phyloP scores from a whole-genome alignment of 2,329 filamentous ascomycete species.

The Hymenoscyphus scutula region DNA sequence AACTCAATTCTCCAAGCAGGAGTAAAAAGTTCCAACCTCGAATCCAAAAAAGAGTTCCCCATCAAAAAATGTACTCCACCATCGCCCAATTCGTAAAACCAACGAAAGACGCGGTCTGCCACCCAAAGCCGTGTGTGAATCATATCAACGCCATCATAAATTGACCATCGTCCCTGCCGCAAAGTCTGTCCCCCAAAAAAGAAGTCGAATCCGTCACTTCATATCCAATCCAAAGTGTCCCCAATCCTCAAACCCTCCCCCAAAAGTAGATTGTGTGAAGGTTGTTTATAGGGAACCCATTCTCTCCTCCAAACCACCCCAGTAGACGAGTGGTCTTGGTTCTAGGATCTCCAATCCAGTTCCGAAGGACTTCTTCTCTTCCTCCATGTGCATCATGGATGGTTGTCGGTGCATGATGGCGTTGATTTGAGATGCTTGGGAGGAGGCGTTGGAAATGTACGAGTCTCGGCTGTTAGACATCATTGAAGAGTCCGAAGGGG shows the following conservation, averaged over 20 bases:
- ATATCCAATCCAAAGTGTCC: background rate
- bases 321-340: constrained; percentile 61
- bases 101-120: background rate
- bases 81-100: constrained; percentile 6
- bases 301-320: constrained; percentile 61
- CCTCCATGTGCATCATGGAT: constrained; percentile 55
- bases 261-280: background rate
- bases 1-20: background rate
- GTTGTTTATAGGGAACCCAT: constrained; percentile 40
- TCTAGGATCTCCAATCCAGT: constrained; percentile 57
- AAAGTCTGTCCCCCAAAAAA: constrained; percentile 8
- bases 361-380: constrained; percentile 53
- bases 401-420: constrained; percentile 57
- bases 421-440: constrained; percentile 51
- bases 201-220: background rate
- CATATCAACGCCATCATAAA: constrained; percentile 20
- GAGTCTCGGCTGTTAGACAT: constrained; percentile 37
- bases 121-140: constrained; percentile 18
- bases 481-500: constrained; percentile 35
- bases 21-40: background rate
- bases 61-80: constrained; percentile 3
- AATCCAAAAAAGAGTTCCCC: background rate
- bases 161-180: constrained; percentile 22
- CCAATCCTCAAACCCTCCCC: background rate
- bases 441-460: constrained; percentile 40